Evolutionary conservation across 75 land plant genomes (phyloP), one percentile per base, ranked within the genome.

Genomic region (Adiantum capillusveneris): DNA sequence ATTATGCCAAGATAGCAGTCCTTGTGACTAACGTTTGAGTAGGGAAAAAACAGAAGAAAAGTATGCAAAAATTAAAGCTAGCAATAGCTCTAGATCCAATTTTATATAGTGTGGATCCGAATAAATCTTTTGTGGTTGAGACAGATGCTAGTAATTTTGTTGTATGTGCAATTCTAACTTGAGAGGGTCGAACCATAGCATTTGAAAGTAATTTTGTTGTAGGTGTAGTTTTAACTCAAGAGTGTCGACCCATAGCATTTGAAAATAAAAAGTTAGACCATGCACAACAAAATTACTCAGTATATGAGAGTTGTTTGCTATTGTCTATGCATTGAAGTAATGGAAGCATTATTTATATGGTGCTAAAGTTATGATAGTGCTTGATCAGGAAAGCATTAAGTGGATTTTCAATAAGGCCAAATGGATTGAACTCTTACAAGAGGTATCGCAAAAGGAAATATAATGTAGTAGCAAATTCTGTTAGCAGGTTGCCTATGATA

Each of bases 321-420:
- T 55, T 28, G 31, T 55, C 25, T 24, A 29, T 27, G 28, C 31
- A 11, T 55, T 55, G 25, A 55, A 55, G 57, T 11, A 55, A 24
- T 55, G 57, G 57, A 5, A 55, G 9, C 57, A 55, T 29, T 57
- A 29, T 57, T 36, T 58, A 44, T 39, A 58, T 39, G 60, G 60
- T 46, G 49, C 49, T 17, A 46, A 46, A n/a, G 49, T 17, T 46
- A 46, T 46, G 49, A 46, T 46, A 46, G 21, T 46, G 49, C 17
- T 6, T 46, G 21, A 20, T 20, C 21, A 46, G 17, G 49, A 46
- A 17, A 46, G 49, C 49, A n/a, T 20, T 46, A n/a, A 46, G 5
- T 46, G 49, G 49, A 6, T 46, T 17, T 46, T 14, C 17, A 46
- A 46, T n/a, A 46, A 46, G 49, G 49, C 49, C 21, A 6, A 20